Evolutionary conservation across 1,284 basidiomycete species (phyloP).

Genomic region (Ganoderma sinense): DNA sequence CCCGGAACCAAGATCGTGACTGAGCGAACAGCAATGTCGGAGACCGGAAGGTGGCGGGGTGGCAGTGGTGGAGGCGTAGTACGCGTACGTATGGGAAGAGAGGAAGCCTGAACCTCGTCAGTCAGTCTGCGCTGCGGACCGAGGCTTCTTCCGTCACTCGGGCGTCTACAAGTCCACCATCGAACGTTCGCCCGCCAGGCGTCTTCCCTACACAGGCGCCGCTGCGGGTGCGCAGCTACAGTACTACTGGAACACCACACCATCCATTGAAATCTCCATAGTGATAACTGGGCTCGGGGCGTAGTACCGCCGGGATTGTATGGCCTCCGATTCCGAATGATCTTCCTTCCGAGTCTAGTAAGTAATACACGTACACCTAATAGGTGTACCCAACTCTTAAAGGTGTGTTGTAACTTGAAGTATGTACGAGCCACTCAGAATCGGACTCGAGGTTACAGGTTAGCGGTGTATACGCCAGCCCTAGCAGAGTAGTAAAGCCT

Average conservation of each 20-base stretch:
- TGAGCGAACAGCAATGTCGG: slow-evolving; percentile 1
- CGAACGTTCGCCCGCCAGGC: neutral
- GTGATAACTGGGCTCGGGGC: no score
- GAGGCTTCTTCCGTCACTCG: neutral
- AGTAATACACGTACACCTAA: no score
- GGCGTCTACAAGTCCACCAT: neutral
- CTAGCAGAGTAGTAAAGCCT: slow-evolving; percentile 38
- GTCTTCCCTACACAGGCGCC: no score
- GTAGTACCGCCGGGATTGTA: no score
- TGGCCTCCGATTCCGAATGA: no score
- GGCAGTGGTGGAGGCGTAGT: slow-evolving; percentile 3
- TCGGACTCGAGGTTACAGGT: slow-evolving; percentile 20
- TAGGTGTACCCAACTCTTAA: no score
- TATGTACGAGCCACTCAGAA: neutral
- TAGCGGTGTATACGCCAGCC: slow-evolving; percentile 5
- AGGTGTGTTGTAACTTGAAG: no score
- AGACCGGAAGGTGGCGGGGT: neutral
- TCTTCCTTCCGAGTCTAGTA: no score
- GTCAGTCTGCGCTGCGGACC: neutral
- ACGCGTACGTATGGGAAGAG: neutral
- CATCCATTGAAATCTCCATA: no score
- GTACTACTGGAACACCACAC: no score
- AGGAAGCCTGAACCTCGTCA: neutral
- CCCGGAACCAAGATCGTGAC: slow-evolving; percentile 1
- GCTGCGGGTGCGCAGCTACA: no score